Base-by-base conservation (phyloP, 2,329 filamentous ascomycete species). In the Nothophaeocryptopus gaeumannii region DNA sequence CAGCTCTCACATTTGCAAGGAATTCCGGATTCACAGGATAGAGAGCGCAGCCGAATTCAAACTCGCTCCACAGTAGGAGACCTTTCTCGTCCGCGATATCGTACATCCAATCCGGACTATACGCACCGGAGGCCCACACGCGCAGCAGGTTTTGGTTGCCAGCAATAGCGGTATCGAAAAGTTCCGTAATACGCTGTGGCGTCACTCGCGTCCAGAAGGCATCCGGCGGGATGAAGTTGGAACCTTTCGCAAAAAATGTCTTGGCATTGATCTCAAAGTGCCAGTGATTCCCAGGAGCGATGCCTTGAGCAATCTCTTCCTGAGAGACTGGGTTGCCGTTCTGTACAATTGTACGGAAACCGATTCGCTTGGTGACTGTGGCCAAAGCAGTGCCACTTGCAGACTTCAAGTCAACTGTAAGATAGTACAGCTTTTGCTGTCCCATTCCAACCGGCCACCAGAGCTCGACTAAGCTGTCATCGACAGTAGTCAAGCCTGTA, bases 261-360 rank as follows among this genome's bases (percentile, higher is more conserved):
- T 79, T 74, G 0, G 82, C 81, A 51, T 85, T 85, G 51, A 85
- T 74, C 61, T 85, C 80, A 55, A 85, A 85, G 60, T 85, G 80
- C 80, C 81, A 81, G 63, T 81, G 79, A 37, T 76, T 77, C 7
- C 78, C 79, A 0, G 75, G 74, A n/a, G 77, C 73, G 52, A 83
- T 76, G 1, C 82, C 80, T 50, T 73, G 69, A 1, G 72, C 69
- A 1, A 80, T 61, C 53, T 85, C 79, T 1, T 71, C 71, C 0
- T 78, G 70, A 0, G 78, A 78, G 16, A 84, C 76, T 3, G 75
- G 74, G 1, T 72, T 71, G 58, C 78, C 71, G 51, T 84, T 83
- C 13, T 83, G 69, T 5, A 83, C 76, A 38, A 84, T 83, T 0
- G 82, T 84, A 12, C 81, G 72, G 58, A 85, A 84, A 0, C 81